Percentiles rank a stretch among this genome's conserved stretches.
Conservation (phyloP, 352 stramenopile genomes). For the Globisporangium iwayamae region DNA sequence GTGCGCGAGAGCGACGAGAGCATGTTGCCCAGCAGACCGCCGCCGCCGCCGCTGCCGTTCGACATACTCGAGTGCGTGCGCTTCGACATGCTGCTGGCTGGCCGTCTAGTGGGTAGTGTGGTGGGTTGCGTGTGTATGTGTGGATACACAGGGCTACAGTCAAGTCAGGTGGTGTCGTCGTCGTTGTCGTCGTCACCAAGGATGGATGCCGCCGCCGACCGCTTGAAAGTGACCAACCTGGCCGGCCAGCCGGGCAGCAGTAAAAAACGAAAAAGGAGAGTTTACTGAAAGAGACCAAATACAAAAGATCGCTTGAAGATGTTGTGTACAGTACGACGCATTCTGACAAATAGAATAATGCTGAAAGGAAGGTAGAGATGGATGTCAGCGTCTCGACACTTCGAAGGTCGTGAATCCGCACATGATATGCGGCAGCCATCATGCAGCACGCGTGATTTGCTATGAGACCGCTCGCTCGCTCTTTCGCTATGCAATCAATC, state of each 20-base stretch:
- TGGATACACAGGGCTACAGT: neutral
- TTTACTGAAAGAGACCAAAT: no score
- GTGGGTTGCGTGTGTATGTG: neutral
- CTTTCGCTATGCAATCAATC: neutral
- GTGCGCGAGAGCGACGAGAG: constrained; percentile 71
- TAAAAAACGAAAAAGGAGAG: neutral
- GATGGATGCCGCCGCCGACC: neutral
- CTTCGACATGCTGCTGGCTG: constrained; percentile 49
- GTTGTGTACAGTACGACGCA: no score
- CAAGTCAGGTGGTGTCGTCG: neutral
- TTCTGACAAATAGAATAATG: no score
- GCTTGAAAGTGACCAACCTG: no score
- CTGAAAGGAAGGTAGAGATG: no score
- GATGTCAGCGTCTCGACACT: no score
- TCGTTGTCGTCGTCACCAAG: no score
- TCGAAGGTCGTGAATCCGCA: no score
- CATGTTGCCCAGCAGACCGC: constrained; percentile 55
- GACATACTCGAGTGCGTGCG: constrained; percentile 49
- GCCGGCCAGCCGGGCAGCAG: neutral
- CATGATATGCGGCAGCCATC: no score
- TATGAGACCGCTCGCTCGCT: no score
- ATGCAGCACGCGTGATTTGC: no score
- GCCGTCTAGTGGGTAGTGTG: neutral
- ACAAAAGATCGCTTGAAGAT: no score
- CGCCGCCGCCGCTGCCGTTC: constrained; percentile 13